Conservation (phyloP, 2,329 filamentous ascomycete genomes). For the Apiospora saccharicola region DNA sequence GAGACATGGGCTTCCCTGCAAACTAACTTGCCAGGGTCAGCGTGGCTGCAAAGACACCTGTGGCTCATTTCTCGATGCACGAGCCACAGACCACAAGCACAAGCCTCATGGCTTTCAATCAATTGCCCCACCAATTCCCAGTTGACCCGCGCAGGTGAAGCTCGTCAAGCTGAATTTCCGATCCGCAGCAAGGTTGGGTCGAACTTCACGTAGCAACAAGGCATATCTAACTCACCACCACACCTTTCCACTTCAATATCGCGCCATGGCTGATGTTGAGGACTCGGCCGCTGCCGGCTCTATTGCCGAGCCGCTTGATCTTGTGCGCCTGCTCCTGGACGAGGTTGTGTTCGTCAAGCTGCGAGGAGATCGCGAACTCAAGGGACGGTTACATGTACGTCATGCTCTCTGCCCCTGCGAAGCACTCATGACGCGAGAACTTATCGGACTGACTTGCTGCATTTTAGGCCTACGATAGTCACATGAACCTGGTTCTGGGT, state of each 20-base stretch:
- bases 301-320: slow-evolving; percentile 91
- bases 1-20: not conserved
- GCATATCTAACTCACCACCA: slow-evolving; percentile 4
- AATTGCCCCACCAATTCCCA: not conserved
- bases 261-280: slow-evolving; percentile 80
- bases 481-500: slow-evolving; percentile 95
- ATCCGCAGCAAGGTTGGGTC: not conserved
- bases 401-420: not conserved
- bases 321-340: slow-evolving; percentile 92
- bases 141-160: slow-evolving; percentile 10
- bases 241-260: not conserved
- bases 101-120: not conserved
- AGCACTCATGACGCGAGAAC: not conserved
- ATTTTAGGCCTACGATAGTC: slow-evolving; percentile 90
- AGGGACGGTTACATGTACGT: slow-evolving; percentile 91
- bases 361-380: slow-evolving; percentile 91
- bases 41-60: not conserved
- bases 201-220: slow-evolving; percentile 11
- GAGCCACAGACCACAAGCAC: not conserved
- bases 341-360: slow-evolving; percentile 98
- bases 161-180: slow-evolving; percentile 22
- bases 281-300: slow-evolving; percentile 76
- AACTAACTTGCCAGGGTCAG: not conserved
- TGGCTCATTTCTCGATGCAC: not conserved
- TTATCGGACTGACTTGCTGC: slow-evolving; percentile 23